phyloP scores from a whole-genome alignment of 805 yeast genomes.

The Candida maltosa region DNA sequence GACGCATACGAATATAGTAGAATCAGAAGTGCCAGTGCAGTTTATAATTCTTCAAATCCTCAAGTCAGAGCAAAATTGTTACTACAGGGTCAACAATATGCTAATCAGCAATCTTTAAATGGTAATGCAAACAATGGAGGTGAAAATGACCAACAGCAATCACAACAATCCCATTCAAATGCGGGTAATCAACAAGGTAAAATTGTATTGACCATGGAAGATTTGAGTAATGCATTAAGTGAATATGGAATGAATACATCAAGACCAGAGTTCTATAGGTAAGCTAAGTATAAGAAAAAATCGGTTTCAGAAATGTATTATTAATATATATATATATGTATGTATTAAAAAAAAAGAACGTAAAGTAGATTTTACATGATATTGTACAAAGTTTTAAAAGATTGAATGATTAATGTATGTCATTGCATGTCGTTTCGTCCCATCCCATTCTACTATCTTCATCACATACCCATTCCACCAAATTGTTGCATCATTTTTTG shows the following conservation, averaged over 20 bases:
- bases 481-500: slow-evolving; percentile 70
- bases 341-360: neutral
- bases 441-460: slow-evolving; percentile 41
- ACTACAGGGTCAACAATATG: slow-evolving; percentile 59
- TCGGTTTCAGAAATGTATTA: neutral
- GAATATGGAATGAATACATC: slow-evolving; percentile 90
- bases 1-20: slow-evolving; percentile 96
- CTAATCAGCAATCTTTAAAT: slow-evolving; percentile 33
- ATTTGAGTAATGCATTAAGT: slow-evolving; percentile 83
- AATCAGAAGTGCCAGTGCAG: slow-evolving; percentile 83
- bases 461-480: slow-evolving; percentile 62
- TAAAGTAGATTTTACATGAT: neutral
- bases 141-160: slow-evolving; percentile 37
- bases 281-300: no score
- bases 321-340: neutral
- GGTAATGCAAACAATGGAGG: slow-evolving; percentile 17
- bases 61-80: slow-evolving; percentile 81
- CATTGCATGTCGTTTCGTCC: no score
- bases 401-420: neutral
- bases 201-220: slow-evolving; percentile 88
- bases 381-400: neutral
- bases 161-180: slow-evolving; percentile 32
- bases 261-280: slow-evolving; percentile 93
- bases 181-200: slow-evolving; percentile 63
- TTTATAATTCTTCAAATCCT: slow-evolving; percentile 81